Evolutionary conservation across 108 stramenopile species (phyloP).

Genomic region (Cyclostephanos invisitatus): DNA sequence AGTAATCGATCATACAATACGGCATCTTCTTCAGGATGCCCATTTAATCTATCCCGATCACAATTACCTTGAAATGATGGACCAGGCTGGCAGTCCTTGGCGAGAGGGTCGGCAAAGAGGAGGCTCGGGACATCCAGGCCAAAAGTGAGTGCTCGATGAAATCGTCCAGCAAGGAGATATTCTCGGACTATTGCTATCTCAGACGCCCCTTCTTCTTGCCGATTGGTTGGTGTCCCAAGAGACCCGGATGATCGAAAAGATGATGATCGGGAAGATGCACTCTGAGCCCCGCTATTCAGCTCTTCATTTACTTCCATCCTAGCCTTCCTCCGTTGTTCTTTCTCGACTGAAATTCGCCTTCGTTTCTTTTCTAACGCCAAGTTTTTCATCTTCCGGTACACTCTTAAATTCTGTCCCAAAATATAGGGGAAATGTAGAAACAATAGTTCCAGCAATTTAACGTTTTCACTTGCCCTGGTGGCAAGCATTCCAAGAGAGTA

Average conservation of each 20-base stretch:
- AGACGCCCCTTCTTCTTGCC: conserved; percentile 27
- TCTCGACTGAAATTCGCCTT: conserved; percentile 26
- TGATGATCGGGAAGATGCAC: conserved; percentile 8
- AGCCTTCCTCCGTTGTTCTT: conserved; percentile 14
- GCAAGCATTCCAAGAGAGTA: conserved; percentile 73
- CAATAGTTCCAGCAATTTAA: conserved; percentile 71
- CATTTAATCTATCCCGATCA: conserved; percentile 28
- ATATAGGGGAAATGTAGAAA: conserved; percentile 74
- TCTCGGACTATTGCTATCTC: conserved; percentile 78
- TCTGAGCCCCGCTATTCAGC: not conserved
- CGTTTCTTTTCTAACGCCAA: conserved; percentile 48
- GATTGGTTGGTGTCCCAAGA: conserved; percentile 13
- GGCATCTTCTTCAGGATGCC: conserved; percentile 49
- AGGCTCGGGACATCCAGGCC: conserved; percentile 85
- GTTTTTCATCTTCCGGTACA: conserved; percentile 66
- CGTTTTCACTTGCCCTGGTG: conserved; percentile 69
- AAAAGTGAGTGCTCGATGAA: conserved; percentile 84
- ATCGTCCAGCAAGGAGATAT: conserved; percentile 72
- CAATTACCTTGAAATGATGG: conserved; percentile 26
- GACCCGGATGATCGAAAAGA: not conserved
- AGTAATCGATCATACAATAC: conserved; percentile 76
- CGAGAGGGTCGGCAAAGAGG: conserved; percentile 78
- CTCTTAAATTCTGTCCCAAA: conserved; percentile 65
- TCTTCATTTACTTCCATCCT: conserved; percentile 22
- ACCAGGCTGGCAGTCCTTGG: conserved; percentile 61